phyloP scores from a whole-genome alignment of 495 filamentous ascomycete genomes.

The Aspergillus taichungensis region DNA sequence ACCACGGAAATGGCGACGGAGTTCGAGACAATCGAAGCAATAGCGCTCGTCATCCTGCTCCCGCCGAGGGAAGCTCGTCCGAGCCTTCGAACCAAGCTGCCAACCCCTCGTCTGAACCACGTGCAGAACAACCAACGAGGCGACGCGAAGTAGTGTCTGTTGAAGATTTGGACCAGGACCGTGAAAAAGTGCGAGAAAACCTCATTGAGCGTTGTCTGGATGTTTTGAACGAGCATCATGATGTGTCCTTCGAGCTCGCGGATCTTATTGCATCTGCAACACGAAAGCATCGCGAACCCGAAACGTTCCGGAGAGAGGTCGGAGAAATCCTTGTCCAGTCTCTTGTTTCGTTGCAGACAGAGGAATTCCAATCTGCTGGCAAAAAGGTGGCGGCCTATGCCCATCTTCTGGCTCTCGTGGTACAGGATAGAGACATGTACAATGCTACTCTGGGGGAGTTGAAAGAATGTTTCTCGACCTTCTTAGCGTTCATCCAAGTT shows the following conservation, averaged over 20 bases:
- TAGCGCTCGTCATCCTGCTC: slow-evolving; percentile 8
- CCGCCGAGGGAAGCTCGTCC: slow-evolving; percentile 8
- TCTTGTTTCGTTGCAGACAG: slow-evolving; percentile 70
- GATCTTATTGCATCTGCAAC: slow-evolving; percentile 76
- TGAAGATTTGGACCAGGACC: slow-evolving; percentile 76
- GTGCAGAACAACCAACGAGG: slow-evolving; percentile 12
- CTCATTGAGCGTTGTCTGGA: slow-evolving; percentile 86
- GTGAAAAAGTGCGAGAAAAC: slow-evolving; percentile 60
- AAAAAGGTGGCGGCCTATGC: slow-evolving; percentile 90
- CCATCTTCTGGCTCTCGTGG: slow-evolving; percentile 80
- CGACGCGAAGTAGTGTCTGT: slow-evolving; percentile 47
- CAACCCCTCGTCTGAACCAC: slow-evolving; percentile 5
- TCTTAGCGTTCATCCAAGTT: slow-evolving; percentile 74
- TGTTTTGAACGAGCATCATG: slow-evolving; percentile 75
- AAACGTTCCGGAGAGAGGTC: slow-evolving; percentile 60
- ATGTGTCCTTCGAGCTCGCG: slow-evolving; percentile 83
- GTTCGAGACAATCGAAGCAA: slow-evolving; percentile 17
- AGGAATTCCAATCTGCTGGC: slow-evolving; percentile 58
- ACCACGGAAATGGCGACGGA: slow-evolving; percentile 18
- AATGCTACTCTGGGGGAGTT: slow-evolving; percentile 63
- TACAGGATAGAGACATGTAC: slow-evolving; percentile 78
- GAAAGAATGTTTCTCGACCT: slow-evolving; percentile 64
- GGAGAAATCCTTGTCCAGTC: slow-evolving; percentile 78
- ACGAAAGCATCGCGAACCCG: slow-evolving; percentile 56
- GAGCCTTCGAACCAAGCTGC: slow-evolving; percentile 9